Evolutionary conservation across 371 early-diverging fungal genomes (phyloP).

Genomic region (Mortierella sp.): DNA sequence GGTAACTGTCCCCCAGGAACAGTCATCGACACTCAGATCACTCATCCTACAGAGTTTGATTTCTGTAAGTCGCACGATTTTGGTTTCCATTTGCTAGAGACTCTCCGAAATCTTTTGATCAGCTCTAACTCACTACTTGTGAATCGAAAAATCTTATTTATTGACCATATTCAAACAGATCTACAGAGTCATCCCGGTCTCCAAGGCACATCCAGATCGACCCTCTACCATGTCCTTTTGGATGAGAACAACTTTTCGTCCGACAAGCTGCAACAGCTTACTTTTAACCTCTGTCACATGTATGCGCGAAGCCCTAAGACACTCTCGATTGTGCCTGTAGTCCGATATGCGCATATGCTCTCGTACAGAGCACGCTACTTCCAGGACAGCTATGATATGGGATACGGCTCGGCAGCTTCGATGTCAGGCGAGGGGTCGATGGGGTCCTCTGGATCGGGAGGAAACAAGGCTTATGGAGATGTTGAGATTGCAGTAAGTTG

Average conservation of each 20-base stretch:
- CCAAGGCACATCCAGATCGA: slow-evolving; percentile 74
- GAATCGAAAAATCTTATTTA: too few relatives aligned
- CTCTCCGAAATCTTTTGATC: too few relatives aligned
- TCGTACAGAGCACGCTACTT: slow-evolving; percentile 72
- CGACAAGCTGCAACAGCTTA: slow-evolving; percentile 63
- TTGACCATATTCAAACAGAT: too few relatives aligned
- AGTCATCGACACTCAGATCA: slow-evolving; percentile 62
- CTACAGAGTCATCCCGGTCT: slow-evolving; percentile 70
- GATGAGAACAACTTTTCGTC: slow-evolving; percentile 69
- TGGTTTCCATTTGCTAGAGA: too few relatives aligned
- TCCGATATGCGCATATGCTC: slow-evolving; percentile 91
- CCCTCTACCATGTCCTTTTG: slow-evolving; percentile 70
- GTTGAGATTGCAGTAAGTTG: slow-evolving; percentile 16
- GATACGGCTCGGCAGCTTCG: neutral
- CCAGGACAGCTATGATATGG: slow-evolving; percentile 7
- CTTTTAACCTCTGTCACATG: slow-evolving; percentile 71
- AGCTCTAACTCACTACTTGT: too few relatives aligned
- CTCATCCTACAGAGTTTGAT: slow-evolving; percentile 58
- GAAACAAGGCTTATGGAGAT: neutral
- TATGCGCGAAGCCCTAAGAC: slow-evolving; percentile 81
- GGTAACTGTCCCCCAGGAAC: slow-evolving; percentile 73
- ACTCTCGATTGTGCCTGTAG: slow-evolving; percentile 85
- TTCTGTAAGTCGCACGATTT: slow-evolving; percentile 46
- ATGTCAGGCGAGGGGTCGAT: neutral
- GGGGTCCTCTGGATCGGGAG: neutral